Conservation (phyloP, 306 rosid genomes). For the Cucumis sativus region Cucumber_9930_V3 NC_026655.2:21583501-21584000, state of each 20-base stretch:
- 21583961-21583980: not conserved
- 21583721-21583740: too few relatives aligned
- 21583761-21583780: too few relatives aligned
- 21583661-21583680: not conserved
- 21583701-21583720: too few relatives aligned
- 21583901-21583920: too few relatives aligned
- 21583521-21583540: not conserved
- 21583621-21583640: not conserved
- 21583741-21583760: too few relatives aligned
- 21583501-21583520: not conserved
- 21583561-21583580: not conserved
- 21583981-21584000: not conserved
- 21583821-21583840: too few relatives aligned
- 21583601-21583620: not conserved
- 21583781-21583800: too few relatives aligned
- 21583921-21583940: not conserved
- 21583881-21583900: not conserved
- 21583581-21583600: not conserved
- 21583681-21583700: too few relatives aligned
- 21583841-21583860: too few relatives aligned
- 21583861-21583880: not conserved
- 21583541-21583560: not conserved
- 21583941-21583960: slow-evolving; percentile 15
- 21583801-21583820: too few relatives aligned
- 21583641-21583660: not conserved